These are phyloP conservation scores for Epichloe typhina DNA, from an alignment of 2,329 filamentous ascomycete genomes.

Conservation along the genomic window DNA sequence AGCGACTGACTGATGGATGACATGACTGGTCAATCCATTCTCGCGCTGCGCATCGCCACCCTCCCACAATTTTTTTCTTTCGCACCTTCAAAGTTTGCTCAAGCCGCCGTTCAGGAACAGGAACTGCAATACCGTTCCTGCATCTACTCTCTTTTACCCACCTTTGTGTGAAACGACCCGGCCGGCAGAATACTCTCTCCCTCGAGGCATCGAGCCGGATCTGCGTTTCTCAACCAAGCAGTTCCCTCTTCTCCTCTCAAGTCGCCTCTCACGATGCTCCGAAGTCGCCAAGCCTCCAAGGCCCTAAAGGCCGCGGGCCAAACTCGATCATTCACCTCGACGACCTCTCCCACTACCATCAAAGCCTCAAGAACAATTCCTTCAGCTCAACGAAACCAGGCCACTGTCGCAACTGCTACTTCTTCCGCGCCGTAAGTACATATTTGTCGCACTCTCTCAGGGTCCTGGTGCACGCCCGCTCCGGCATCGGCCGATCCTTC, in stretches of 20 bases:
- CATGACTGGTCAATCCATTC: background rate
- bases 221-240: background rate
- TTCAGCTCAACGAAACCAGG: slow-evolving; percentile 31
- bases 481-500: slow-evolving; percentile 6
- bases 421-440: slow-evolving; percentile 37
- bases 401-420: slow-evolving; percentile 33
- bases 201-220: background rate
- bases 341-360: slow-evolving; percentile 23
- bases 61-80: background rate
- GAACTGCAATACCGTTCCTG: background rate
- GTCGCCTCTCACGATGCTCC: slow-evolving; percentile 29
- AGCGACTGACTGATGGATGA: background rate
- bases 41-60: background rate
- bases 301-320: slow-evolving; percentile 32
- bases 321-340: slow-evolving; percentile 27
- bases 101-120: background rate
- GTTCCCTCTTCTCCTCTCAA: background rate
- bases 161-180: background rate
- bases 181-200: background rate
- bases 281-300: slow-evolving; percentile 32
- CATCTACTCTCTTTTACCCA: background rate
- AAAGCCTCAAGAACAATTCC: slow-evolving; percentile 27
- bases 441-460: slow-evolving; percentile 5
- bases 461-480: background rate
- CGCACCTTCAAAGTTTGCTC: background rate